These are phyloP conservation scores for Trametes punicea DNA, from an alignment of 768 basidiomycete species.

Conservation along the genomic window DNA sequence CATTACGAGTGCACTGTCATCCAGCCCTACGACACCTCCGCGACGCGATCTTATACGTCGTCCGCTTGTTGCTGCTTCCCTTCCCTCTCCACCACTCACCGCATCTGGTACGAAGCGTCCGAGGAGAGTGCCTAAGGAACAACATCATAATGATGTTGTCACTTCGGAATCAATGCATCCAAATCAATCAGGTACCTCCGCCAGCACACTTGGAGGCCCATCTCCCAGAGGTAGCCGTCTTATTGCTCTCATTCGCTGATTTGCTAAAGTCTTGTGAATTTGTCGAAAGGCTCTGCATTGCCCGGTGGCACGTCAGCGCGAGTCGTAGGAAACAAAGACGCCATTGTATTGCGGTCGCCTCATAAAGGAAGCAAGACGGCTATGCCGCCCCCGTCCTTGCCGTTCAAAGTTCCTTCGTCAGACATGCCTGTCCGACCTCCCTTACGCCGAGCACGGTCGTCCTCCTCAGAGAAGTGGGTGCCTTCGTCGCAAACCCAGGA, in stretches of 20 bases:
- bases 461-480: slow-evolving; percentile 6
- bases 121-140: not conserved
- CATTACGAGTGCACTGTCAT: not conserved
- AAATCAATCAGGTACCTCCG: too few relatives aligned
- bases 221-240: too few relatives aligned
- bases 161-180: too few relatives aligned
- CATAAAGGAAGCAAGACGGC: not conserved
- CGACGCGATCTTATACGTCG: not conserved
- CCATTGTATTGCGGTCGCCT: not conserved
- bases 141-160: too few relatives aligned
- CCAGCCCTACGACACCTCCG: not conserved
- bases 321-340: slow-evolving; percentile 1
- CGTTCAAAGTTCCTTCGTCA: not conserved
- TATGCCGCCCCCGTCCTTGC: slow-evolving; percentile 10
- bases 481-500: slow-evolving; percentile 24
- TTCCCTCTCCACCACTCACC: slow-evolving; percentile 12
- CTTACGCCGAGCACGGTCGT: not conserved
- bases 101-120: not conserved
- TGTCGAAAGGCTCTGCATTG: too few relatives aligned
- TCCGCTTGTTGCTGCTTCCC: not conserved
- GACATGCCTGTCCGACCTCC: not conserved
- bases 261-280: too few relatives aligned
- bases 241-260: too few relatives aligned
- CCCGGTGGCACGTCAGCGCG: not conserved
- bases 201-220: too few relatives aligned